Conservation (phyloP, 805 yeast species). For the Pichia phayaonensis region DNA sequence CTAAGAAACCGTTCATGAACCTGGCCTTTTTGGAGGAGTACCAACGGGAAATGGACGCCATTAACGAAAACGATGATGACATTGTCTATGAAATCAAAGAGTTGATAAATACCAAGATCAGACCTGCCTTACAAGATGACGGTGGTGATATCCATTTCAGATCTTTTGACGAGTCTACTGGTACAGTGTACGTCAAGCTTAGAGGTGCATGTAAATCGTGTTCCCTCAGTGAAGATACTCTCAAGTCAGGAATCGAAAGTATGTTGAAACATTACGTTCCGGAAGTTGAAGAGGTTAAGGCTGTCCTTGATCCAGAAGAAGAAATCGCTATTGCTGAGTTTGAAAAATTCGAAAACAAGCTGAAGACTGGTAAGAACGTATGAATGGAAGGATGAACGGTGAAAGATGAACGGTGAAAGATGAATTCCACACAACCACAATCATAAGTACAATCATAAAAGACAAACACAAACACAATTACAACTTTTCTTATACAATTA, state of each 20-base stretch:
- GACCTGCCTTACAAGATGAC: constrained; percentile 70
- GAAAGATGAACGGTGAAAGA: too few relatives aligned
- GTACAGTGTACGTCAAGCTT: constrained; percentile 50
- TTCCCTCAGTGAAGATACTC: constrained; percentile 56
- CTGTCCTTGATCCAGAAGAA: constrained; percentile 32
- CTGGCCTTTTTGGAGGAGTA: constrained; percentile 18
- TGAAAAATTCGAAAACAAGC: constrained; percentile 67
- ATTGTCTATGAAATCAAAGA: constrained; percentile 61
- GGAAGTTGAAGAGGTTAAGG: constrained; percentile 51
- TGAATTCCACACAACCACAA: too few relatives aligned
- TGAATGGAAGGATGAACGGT: not conserved
- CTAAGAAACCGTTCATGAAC: constrained; percentile 23
- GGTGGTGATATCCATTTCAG: constrained; percentile 72
- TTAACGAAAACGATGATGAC: constrained; percentile 57
- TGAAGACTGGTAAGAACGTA: constrained; percentile 26
- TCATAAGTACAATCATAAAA: too few relatives aligned
- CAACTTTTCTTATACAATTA: too few relatives aligned
- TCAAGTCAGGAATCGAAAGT: constrained; percentile 61
- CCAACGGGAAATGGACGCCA: constrained; percentile 21
- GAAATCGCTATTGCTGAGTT: constrained; percentile 67
- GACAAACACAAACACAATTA: too few relatives aligned
- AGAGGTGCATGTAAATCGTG: constrained; percentile 73
- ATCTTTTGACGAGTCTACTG: constrained; percentile 45
- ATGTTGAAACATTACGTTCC: constrained; percentile 67
- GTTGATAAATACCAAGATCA: constrained; percentile 57